Conservation (phyloP, 345 rosid species). For the Eucalyptus albens region DNA sequence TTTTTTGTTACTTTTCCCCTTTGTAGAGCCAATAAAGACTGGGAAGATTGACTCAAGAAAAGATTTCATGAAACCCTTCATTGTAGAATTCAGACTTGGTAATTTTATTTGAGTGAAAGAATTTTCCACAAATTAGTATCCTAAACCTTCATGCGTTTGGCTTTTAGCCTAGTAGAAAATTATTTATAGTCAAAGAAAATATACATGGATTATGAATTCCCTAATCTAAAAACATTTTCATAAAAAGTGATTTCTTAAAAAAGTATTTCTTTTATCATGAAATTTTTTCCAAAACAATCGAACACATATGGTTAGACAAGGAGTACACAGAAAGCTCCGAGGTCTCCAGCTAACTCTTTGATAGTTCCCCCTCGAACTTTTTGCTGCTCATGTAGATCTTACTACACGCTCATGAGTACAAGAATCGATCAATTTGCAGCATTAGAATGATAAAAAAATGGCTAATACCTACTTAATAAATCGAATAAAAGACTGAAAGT, state of each 20-base stretch:
- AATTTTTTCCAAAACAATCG: not conserved
- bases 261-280: not conserved
- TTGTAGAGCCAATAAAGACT: not conserved
- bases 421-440: not conserved
- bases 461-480: not conserved
- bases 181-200: not conserved
- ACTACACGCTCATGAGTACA: not conserved
- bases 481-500: not conserved
- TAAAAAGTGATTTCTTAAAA: not conserved
- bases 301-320: not conserved
- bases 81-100: not conserved
- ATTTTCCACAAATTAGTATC: not conserved
- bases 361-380: not conserved
- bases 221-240: not conserved
- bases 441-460: not conserved
- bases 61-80: not conserved
- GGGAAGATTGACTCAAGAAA: not conserved
- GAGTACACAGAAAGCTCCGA: not conserved
- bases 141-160: not conserved
- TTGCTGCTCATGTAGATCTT: not conserved
- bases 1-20: not conserved
- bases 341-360: not conserved
- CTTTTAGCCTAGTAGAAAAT: not conserved
- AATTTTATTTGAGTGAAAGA: not conserved
- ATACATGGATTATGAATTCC: not conserved